Evolutionary conservation across 805 yeast genomes (phyloP), one percentile per base, ranked within the genome.

Genomic region (Naumovozyma castellii): DNA sequence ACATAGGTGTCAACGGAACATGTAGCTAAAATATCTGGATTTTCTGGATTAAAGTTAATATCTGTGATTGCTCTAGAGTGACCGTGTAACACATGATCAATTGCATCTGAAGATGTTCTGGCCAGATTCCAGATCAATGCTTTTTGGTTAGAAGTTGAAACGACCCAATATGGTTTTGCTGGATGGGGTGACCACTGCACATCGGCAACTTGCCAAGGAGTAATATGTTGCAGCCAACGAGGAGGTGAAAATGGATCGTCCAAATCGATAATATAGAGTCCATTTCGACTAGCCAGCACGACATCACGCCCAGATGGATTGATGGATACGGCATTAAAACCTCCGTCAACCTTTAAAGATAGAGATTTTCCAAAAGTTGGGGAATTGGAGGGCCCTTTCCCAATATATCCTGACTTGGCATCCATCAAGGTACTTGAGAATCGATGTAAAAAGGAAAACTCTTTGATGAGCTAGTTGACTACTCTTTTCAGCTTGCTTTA

Each of bases 191-290:
- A 84, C 97, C 98, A 92, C 60, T 92, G 97, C 1, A 90, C 97
- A 58, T 90, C 97, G 0, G 98, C 96, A 3, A 92, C 98, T 59
- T 92, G 97, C 97, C 97, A 92, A 0, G 94, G 78, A 0, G 97
- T 90, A 28, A 78, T 71, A 55, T 92, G 96, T 40, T 80, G 94
- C 13, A 92, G 72, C 88, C 94, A 86, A 43, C 98, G 68, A 0
- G 98, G 98, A 1, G 94, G 87, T 0, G 90, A 76, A 61, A 85
- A 90, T 1, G 97, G 98, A 58, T 92, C 96, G 53, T 90, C 95
- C 32, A 92, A 62, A 62, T 92, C 97, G n/a, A 90, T 80, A 30
- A 92, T 78, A 58, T 79, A 84, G 12, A 92, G 68, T 0, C 98
- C 98, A 40, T 80, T 71, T 19, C 84, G 70, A 19, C 78, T 62